phyloP scores from a whole-genome alignment of 257 asterid species.

The Petunia secreta region DNA sequence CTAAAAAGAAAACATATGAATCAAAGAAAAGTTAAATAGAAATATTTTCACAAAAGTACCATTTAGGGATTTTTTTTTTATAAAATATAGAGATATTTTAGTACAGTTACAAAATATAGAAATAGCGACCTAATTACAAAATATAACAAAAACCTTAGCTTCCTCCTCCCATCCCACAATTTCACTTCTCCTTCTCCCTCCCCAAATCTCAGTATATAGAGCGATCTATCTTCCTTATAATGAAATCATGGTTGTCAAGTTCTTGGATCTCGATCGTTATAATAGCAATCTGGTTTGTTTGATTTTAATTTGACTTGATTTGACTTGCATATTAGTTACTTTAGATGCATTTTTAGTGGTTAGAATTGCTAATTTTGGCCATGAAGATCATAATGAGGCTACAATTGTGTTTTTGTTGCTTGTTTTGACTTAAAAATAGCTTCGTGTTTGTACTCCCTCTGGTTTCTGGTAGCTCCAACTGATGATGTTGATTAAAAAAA shows the following conservation, averaged over 20 bases:
- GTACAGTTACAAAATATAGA: too few relatives aligned
- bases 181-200: too few relatives aligned
- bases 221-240: slow-evolving; percentile 86
- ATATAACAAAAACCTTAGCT: too few relatives aligned
- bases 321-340: not conserved
- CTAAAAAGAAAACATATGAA: too few relatives aligned
- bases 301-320: slow-evolving; percentile 6
- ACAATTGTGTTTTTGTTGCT: not conserved
- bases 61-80: too few relatives aligned
- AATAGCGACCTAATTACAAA: too few relatives aligned
- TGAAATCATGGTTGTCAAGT: slow-evolving; percentile 91
- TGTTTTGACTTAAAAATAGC: not conserved
- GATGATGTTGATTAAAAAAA: slow-evolving; percentile 17
- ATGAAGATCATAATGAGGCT: slow-evolving; percentile 11
- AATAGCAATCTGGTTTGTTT: slow-evolving; percentile 86
- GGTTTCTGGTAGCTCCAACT: not conserved
- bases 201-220: slow-evolving; percentile 49
- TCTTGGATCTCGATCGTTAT: slow-evolving; percentile 99
- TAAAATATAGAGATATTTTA: too few relatives aligned
- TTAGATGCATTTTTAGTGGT: not conserved
- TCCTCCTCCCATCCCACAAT: too few relatives aligned
- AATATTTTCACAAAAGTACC: too few relatives aligned
- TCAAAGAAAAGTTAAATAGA: too few relatives aligned
- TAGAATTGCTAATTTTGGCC: slow-evolving; percentile 1
- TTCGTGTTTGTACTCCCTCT: not conserved